Conservation (phyloP, 768 basidiomycete genomes). For the Stropharia rugosoannulata region DNA sequence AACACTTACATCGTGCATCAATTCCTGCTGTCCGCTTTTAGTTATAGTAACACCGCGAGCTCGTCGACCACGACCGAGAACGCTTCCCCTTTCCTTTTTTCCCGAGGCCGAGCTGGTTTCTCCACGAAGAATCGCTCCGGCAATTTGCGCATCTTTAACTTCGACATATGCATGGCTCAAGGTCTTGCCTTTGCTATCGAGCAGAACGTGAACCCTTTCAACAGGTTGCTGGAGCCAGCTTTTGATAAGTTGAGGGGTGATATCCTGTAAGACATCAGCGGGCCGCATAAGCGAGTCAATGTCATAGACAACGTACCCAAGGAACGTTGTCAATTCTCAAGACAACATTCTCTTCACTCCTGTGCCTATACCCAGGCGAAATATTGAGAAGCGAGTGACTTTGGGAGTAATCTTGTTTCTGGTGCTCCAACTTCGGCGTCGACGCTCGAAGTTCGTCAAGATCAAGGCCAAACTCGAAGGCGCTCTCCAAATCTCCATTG, state of each 20-base stretch:
- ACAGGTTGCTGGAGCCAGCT: constrained; percentile 71
- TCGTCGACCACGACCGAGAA: constrained; percentile 75
- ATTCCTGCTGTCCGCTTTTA: constrained; percentile 73
- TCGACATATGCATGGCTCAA: constrained; percentile 84
- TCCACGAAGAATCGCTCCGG: constrained; percentile 66
- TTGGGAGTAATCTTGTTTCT: constrained; percentile 12
- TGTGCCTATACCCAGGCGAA: constrained; percentile 12
- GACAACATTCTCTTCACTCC: constrained; percentile 50
- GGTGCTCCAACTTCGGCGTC: constrained; percentile 39
- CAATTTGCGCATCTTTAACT: constrained; percentile 57
- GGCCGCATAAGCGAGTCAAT: neutral
- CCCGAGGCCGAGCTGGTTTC: constrained; percentile 35
- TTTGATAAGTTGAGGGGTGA: constrained; percentile 72
- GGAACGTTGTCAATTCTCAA: constrained; percentile 87
- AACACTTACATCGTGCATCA: constrained; percentile 71
- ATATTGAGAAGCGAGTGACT: constrained; percentile 12
- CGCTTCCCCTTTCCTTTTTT: constrained; percentile 54
- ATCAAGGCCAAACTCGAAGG: constrained; percentile 42
- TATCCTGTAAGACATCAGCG: constrained; percentile 52
- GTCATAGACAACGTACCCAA: constrained; percentile 53
- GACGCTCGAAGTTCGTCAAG: constrained; percentile 39
- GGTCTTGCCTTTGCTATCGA: constrained; percentile 82
- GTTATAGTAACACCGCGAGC: constrained; percentile 86
- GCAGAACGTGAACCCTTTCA: constrained; percentile 72
- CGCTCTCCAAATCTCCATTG: constrained; percentile 31